These are phyloP conservation scores for Mariannaea sp. DNA, from an alignment of 2,329 filamentous ascomycete genomes.

Conservation along the genomic window DNA sequence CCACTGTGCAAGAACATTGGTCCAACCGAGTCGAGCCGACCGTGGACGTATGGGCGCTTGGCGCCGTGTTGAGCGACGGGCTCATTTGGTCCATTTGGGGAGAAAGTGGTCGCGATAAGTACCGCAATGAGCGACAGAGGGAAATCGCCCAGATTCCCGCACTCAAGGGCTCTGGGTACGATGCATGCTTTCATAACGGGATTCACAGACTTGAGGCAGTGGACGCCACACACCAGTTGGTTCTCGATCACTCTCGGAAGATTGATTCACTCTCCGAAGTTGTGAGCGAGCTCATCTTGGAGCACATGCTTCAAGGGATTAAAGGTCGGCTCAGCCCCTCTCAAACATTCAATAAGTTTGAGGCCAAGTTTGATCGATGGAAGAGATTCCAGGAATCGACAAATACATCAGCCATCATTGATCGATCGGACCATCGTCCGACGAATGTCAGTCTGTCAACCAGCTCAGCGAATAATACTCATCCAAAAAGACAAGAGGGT, in stretches of 20 bases:
- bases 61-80: conserved; percentile 20
- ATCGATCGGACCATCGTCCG: too few species aligned
- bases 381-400: too few species aligned
- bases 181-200: conserved; percentile 18
- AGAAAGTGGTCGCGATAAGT: background rate
- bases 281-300: background rate
- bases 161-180: background rate
- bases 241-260: background rate
- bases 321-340: background rate
- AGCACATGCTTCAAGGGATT: background rate
- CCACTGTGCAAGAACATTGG: background rate
- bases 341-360: background rate
- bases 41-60: conserved; percentile 15
- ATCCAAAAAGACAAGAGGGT: too few species aligned
- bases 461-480: too few species aligned
- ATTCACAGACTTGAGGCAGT: background rate
- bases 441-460: too few species aligned
- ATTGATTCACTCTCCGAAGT: background rate
- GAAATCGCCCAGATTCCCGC: background rate
- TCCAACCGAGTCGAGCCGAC: background rate
- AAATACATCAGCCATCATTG: too few species aligned
- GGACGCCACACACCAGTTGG: background rate
- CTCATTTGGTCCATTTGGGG: conserved; percentile 19
- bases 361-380: background rate
- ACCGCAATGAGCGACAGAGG: background rate